Base-by-base conservation (phyloP, 1,284 basidiomycete genomes). In the Xerocomus amazonicus region DNA sequence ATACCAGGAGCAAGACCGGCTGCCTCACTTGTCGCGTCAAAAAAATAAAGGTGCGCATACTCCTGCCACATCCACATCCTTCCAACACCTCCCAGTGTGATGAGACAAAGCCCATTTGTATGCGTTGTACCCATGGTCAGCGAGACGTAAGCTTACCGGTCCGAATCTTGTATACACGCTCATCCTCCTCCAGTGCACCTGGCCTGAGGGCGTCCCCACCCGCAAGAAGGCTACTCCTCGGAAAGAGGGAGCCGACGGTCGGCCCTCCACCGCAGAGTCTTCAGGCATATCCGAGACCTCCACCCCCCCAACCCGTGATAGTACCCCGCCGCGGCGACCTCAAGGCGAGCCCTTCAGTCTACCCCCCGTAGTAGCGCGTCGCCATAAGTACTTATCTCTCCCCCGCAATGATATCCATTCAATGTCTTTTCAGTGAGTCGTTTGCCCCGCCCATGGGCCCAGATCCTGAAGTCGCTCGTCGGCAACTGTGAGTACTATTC, bases 1-100 rank as follows among this genome's bases (percentile, higher is more conserved):
- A 90, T 61, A 90, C 88, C 55, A 80, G 88, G 58, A 89, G 86
- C 71, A 91, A 91, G 70, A 89, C 87, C 1, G 88, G 88, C 17
- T 91, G 88, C 62, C 69, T 91, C 62, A 91, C 88, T 28, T 91
- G 88, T 74, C 79, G 88, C 60, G 79, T 81, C 56, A 91, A 91
- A 75, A 91, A 91, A 77, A 87, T 91, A 61, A 91, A 91, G 79
- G 88, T 89, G 54, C 31, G 33, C 64, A 43, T 42, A 23, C 19
- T 23, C 40, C 35, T 39, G 33, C 32, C 49, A 36, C 44, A n/a
- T 48, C 35, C 52, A 47, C 48, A 13, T 29, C 28, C 28, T 33
- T 57, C 53, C 26, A 52, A 62, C 47, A 51, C 54, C 45, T 27
- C 33, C 46, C 55, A 91, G 88, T 91, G 88, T 67, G 88, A 91